Evolutionary conservation across 202 grass and related monocot genomes (phyloP), one percentile per base, ranked within the genome.

Genomic region (Carex arenaria): DNA sequence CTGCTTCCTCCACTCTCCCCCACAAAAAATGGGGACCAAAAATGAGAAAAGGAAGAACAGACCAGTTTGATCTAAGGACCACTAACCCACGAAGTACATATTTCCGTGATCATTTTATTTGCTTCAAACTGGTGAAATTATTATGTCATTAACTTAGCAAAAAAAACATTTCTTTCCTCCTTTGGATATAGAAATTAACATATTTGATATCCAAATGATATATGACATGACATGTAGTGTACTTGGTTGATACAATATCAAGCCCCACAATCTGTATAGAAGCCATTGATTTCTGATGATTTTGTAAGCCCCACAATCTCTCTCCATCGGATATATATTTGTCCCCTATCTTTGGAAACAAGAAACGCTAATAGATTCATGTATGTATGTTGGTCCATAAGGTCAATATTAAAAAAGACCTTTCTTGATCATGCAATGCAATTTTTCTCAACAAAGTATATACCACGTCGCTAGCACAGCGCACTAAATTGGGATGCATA

Each of bases 211-310:
- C 22, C 7, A 56, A 76, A 75, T 55, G 22, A 56, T 49, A 12
- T 12, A 49, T 76, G 47, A 34, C 26, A n/a, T 76, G 72, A 76
- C 72, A 14, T 32, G 26, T 56, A 56, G 23, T 32, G 51, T 76
- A 76, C 72, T 56, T 76, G 72, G 72, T 76, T 56, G 51, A 76
- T 14, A 76, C 47, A 75, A 75, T 20, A 75, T 75, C 23, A 54
- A 75, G 23, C 71, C 71, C 71, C 71, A 75, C 72, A 15, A 67
- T 14, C 38, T 17, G 38, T 36, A 36, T 63, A 63, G 8, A 72
- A 77, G 3, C 52, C 28, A 77, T 34, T 77, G 4, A n/a, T 56
- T 56, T 34, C 6, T 55, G 5, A 56, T 55, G 5, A 56, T 56
- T 36, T n/a, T 57, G 26, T 57, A 77, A 57, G 47, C 26, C 52